phyloP scores from a whole-genome alignment of 2,329 filamentous ascomycete species.

The Dissoconium aciculare region DNA sequence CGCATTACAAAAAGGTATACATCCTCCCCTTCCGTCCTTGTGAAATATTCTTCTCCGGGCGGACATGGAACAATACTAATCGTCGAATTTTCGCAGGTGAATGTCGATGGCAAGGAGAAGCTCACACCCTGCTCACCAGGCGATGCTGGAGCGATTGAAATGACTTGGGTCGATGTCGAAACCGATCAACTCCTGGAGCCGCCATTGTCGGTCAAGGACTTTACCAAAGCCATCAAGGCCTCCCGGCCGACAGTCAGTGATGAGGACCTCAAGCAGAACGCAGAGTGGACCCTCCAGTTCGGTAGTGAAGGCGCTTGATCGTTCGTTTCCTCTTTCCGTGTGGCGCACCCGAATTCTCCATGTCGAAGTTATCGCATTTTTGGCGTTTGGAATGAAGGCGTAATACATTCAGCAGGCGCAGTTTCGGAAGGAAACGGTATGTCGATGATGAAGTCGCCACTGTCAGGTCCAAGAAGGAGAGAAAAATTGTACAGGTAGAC shows the following conservation, averaged over 20 bases:
- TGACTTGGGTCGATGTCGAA: constrained; percentile 82
- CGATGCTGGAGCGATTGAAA: constrained; percentile 70
- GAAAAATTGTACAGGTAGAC: too few species aligned
- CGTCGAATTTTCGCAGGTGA: constrained; percentile 39
- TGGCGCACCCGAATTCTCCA: too few species aligned
- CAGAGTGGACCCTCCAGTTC: constrained; percentile 93
- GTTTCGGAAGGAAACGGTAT: too few species aligned
- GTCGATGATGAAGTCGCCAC: too few species aligned
- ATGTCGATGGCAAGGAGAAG: constrained; percentile 49
- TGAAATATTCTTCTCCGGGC: too few species aligned
- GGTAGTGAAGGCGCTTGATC: constrained; percentile 68
- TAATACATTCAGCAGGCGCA: too few species aligned
- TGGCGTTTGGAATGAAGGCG: too few species aligned
- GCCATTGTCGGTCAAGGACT: constrained; percentile 75
- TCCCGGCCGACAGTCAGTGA: constrained; percentile 79
- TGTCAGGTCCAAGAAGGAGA: too few species aligned
- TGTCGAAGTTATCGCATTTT: too few species aligned
- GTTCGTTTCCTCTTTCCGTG: too few species aligned
- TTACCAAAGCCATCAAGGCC: constrained; percentile 77
- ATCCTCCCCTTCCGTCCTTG: not conserved
- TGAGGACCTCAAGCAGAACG: constrained; percentile 68
- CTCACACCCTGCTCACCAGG: constrained; percentile 89
- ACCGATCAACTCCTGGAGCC: constrained; percentile 77
- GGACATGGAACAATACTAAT: not conserved
- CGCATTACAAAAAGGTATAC: constrained; percentile 87